Evolutionary conservation across 1,284 basidiomycete genomes (phyloP).

Genomic region (Ustilago bromivora): DNA sequence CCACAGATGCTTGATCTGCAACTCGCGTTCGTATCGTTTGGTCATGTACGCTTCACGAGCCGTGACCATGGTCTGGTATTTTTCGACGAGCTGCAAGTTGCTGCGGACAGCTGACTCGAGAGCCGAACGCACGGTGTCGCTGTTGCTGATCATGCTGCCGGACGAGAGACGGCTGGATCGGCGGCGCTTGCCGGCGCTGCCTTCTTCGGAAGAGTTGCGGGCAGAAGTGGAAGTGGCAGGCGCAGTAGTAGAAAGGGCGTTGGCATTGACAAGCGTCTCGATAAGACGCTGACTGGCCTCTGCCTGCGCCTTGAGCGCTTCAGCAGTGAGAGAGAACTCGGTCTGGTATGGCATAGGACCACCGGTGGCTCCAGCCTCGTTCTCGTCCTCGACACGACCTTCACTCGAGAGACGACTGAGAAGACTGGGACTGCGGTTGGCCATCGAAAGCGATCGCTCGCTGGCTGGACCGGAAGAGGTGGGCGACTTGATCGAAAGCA

Average conservation of each 20-base stretch:
- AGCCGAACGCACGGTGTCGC: constrained; percentile 42
- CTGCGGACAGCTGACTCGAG: constrained; percentile 31
- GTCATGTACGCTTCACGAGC: constrained; percentile 82
- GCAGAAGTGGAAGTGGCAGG: constrained; percentile 5
- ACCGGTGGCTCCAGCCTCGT: constrained; percentile 20
- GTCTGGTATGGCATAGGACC: constrained; percentile 43
- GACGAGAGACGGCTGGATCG: constrained; percentile 72
- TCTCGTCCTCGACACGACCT: constrained; percentile 36
- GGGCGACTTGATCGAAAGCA: constrained; percentile 43
- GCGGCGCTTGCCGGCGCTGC: constrained; percentile 71
- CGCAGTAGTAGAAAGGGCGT: constrained; percentile 5
- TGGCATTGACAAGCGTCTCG: constrained; percentile 29
- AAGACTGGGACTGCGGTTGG: constrained; percentile 53
- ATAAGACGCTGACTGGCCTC: constrained; percentile 48
- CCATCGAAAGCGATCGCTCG: constrained; percentile 33
- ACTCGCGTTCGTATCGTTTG: constrained; percentile 78
- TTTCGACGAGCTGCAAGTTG: constrained; percentile 74
- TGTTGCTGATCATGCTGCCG: constrained; percentile 20
- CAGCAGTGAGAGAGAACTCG: constrained; percentile 48
- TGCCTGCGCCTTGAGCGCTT: constrained; percentile 52
- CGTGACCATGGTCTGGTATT: constrained; percentile 80
- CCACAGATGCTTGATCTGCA: constrained; percentile 80
- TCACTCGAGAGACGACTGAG: constrained; percentile 52
- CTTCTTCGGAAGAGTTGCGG: constrained; percentile 26
- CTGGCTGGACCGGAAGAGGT: constrained; percentile 43